phyloP scores from a whole-genome alignment of 2,329 filamentous ascomycete genomes.

The Xylariaceae sp. region DNA sequence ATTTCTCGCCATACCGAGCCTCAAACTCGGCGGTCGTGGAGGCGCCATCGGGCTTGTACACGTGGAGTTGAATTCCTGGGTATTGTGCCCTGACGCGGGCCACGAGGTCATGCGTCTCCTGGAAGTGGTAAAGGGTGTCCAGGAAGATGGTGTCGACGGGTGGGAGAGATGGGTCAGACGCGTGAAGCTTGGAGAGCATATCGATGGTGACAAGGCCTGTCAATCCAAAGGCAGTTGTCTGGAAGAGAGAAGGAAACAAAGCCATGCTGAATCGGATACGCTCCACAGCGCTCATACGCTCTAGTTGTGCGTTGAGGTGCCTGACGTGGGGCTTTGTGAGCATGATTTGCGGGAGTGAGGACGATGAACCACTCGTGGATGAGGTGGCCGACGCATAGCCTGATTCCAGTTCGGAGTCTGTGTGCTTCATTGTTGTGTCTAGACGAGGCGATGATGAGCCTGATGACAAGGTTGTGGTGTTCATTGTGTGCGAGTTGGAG shows the following conservation, averaged over 20 bases:
- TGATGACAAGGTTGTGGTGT: conserved; percentile 37
- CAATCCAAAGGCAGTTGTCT: conserved; percentile 80
- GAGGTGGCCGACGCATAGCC: conserved; percentile 71
- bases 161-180: conserved; percentile 58
- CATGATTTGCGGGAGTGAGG: conserved; percentile 69
- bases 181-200: conserved; percentile 75
- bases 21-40: conserved; percentile 76
- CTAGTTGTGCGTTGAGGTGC: conserved; percentile 86
- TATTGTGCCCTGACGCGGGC: conserved; percentile 75
- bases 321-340: conserved; percentile 86
- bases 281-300: conserved; percentile 84
- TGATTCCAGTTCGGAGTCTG: conserved; percentile 62
- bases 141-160: conserved; percentile 72
- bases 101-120: conserved; percentile 71
- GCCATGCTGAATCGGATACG: conserved; percentile 90
- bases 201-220: conserved; percentile 80
- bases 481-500: conserved; percentile 19
- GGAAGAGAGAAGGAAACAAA: conserved; percentile 84
- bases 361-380: conserved; percentile 60
- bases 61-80: conserved; percentile 75
- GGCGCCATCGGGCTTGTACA: conserved; percentile 81
- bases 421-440: conserved; percentile 40
- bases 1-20: conserved; percentile 71
- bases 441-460: conserved; percentile 38
- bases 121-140: conserved; percentile 80